A percentile compares a stretch with the other conserved stretches of the same genome.
Evolutionary conservation across 768 basidiomycete species (phyloP).

Genomic region (Strobilomyces confusus): DNA sequence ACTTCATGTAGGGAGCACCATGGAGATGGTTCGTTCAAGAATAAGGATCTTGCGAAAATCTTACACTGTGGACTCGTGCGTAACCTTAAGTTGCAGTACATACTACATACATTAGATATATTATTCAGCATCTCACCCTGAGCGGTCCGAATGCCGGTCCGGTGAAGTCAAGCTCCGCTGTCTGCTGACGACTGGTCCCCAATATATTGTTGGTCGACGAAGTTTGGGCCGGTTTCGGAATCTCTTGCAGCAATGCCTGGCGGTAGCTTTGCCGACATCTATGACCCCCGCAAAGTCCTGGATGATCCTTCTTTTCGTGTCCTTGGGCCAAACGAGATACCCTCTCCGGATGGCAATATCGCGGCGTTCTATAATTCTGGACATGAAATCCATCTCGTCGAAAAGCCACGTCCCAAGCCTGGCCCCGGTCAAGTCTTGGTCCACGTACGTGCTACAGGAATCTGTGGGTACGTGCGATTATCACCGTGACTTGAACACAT

Average conservation of each 20-base stretch:
- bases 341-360: constrained; percentile 46
- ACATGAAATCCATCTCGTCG: constrained; percentile 63
- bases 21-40: no score
- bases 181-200: constrained; percentile 6
- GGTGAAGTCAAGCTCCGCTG: background rate
- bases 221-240: background rate
- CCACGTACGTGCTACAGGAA: constrained; percentile 65
- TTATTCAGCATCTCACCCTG: no score
- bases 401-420: constrained; percentile 57
- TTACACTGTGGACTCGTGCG: no score
- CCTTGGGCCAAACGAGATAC: constrained; percentile 46
- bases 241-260: constrained; percentile 16
- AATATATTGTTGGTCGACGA: background rate
- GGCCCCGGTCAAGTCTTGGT: constrained; percentile 64
- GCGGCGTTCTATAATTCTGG: constrained; percentile 63
- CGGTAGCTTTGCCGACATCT: constrained; percentile 38
- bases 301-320: constrained; percentile 54
- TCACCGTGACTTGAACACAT: background rate
- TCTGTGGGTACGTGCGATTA: constrained; percentile 51
- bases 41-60: no score
- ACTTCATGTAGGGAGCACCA: no score
- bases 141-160: no score
- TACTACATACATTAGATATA: no score
- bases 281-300: constrained; percentile 53
- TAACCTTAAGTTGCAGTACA: no score